Evolutionary conservation across 305 asterid genomes (phyloP).

Genomic region (Fraxinus sp.): DNA sequence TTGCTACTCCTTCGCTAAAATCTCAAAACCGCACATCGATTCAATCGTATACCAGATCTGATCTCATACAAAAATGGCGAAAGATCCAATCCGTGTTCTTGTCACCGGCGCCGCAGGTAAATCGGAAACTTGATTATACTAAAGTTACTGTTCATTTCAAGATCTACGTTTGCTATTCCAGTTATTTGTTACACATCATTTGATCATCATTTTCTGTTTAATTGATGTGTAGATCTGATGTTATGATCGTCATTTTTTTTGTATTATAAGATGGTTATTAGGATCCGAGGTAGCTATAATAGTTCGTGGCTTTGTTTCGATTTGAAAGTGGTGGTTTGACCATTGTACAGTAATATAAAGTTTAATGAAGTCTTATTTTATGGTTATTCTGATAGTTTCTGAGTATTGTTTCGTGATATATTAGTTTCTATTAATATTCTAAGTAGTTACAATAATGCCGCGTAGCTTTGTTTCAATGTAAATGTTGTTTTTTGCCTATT

Average conservation of each 20-base stretch:
- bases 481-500: background rate
- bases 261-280: background rate
- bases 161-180: slow-evolving; percentile 5
- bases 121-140: background rate
- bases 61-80: slow-evolving; percentile 50
- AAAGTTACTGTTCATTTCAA: background rate
- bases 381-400: background rate
- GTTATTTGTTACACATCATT: background rate
- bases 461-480: background rate
- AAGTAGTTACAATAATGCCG: background rate
- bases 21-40: slow-evolving; percentile 2
- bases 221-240: background rate
- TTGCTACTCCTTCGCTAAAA: background rate
- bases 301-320: background rate
- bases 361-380: background rate
- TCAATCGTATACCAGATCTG: slow-evolving; percentile 24
- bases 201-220: slow-evolving; percentile 13
- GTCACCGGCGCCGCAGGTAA: slow-evolving; percentile 92
- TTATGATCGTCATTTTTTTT: background rate
- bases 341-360: background rate
- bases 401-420: background rate
- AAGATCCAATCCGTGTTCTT: slow-evolving; percentile 76
- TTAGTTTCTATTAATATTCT: background rate
- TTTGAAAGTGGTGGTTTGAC: background rate
- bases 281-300: background rate